These are phyloP conservation scores for Ophiostoma tasmaniense DNA, from an alignment of 2,329 filamentous ascomycete species.

Conservation along the genomic window DNA sequence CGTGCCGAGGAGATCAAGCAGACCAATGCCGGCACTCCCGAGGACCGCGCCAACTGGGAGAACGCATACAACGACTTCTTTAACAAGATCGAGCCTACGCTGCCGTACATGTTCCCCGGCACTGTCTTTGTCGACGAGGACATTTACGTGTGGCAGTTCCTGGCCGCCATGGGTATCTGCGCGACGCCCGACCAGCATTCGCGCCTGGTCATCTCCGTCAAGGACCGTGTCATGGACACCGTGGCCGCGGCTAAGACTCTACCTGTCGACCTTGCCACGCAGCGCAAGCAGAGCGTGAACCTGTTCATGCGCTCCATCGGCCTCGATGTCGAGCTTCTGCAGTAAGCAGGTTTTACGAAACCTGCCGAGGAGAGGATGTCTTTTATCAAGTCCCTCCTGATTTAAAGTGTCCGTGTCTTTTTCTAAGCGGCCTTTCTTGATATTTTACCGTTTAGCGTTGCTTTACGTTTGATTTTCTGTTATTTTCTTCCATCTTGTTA, in stretches of 20 bases:
- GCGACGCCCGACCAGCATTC: conserved; percentile 93
- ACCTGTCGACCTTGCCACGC: conserved; percentile 73
- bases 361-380: background rate
- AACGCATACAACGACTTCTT: conserved; percentile 80
- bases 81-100: conserved; percentile 71
- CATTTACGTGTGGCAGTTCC: conserved; percentile 95
- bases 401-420: conserved; percentile 18
- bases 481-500: background rate
- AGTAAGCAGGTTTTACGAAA: conserved; percentile 22
- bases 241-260: conserved; percentile 82
- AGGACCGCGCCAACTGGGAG: conserved; percentile 75
- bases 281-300: conserved; percentile 86
- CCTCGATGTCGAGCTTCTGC: conserved; percentile 77
- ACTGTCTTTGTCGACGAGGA: conserved; percentile 87
- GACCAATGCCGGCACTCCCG: conserved; percentile 58
- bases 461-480: background rate
- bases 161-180: conserved; percentile 89
- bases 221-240: conserved; percentile 96
- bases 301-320: conserved; percentile 98
- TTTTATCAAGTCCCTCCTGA: background rate
- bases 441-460: conserved; percentile 14
- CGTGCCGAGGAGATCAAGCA: conserved; percentile 91
- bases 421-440: conserved; percentile 16
- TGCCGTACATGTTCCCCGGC: conserved; percentile 82
- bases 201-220: conserved; percentile 85